Evolutionary conservation across 257 asterid genomes (phyloP), one percentile per base, ranked within the genome.

Genomic region (Verbena officinalis): DNA sequence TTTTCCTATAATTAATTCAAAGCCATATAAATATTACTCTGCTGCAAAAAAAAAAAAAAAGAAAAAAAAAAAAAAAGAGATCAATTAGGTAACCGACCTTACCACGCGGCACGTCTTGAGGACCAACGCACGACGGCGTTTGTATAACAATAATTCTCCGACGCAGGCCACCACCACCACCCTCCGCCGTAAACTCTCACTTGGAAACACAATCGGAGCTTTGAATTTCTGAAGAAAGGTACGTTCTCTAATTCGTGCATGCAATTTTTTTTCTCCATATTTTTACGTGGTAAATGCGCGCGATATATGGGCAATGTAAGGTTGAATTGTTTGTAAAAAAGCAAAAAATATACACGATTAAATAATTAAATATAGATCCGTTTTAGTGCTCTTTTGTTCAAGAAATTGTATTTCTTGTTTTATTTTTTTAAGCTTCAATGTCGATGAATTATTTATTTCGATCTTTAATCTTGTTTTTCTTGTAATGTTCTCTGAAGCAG

Each of bases 221-320:
- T 76, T 62, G 74, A 11, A 62, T 61, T 71, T 62, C 67, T 56
- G 67, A 59, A 66, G 52, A 67, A 71, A 50, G 77, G 81, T 71
- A 17, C 52, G 68, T 17, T 55, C 15, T 20, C 16, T 27, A 13
- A 31, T 64, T 30, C 43, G 4, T 55, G 40, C 33, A 27, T 27
- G 33, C 33, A 27, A n/a, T n/a, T n/a, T 27, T 14, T 73, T 30
- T 36, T 40, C 59, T 45, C 62, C 33, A 45, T 19, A 5, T 55
- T 55, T 15, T 45, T 68, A 60, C 52, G 11, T 49, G 65, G 20
- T 59, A 24, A 3, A 30, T 23, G 21, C 9, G 27, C 4, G 22
- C 15, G 11, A n/a, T 44, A 27, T 19, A 22, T 3, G 30, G 10
- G 58, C 9, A 19, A 48, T 62, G 65, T 70, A 52, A 31, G 15